Evolutionary conservation across 2,329 filamentous ascomycete genomes (phyloP).

Genomic region (Cercospora sp.): DNA sequence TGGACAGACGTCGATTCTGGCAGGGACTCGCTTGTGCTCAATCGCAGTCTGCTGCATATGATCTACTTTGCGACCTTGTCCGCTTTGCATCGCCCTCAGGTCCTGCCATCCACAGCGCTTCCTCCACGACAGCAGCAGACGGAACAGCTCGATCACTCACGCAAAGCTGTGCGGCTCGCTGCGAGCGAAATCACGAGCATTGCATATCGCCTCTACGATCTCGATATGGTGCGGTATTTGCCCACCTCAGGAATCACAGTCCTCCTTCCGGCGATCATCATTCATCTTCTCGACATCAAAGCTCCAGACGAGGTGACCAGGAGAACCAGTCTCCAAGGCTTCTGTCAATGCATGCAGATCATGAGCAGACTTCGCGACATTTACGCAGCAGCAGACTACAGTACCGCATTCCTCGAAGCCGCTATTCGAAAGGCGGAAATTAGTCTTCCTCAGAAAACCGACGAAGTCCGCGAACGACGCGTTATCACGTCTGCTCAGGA

Average conservation of each 20-base stretch:
- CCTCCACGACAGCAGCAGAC: slow-evolving; percentile 51
- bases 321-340: slow-evolving; percentile 73
- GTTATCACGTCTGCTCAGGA: slow-evolving; percentile 48
- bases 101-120: slow-evolving; percentile 67
- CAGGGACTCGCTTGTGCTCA: slow-evolving; percentile 63
- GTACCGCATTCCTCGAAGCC: slow-evolving; percentile 90
- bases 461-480: slow-evolving; percentile 36
- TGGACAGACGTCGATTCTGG: slow-evolving; percentile 58
- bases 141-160: slow-evolving; percentile 78
- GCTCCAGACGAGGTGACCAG: slow-evolving; percentile 72
- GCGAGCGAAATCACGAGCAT: slow-evolving; percentile 84
- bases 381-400: slow-evolving; percentile 92
- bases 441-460: slow-evolving; percentile 55
- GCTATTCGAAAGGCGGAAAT: slow-evolving; percentile 86
- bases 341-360: slow-evolving; percentile 89
- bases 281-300: slow-evolving; percentile 90
- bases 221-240: slow-evolving; percentile 74
- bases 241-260: slow-evolving; percentile 91
- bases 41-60: slow-evolving; percentile 88
- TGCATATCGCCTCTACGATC: slow-evolving; percentile 71
- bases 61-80: slow-evolving; percentile 90
- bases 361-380: slow-evolving; percentile 84
- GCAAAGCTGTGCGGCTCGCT: slow-evolving; percentile 78
- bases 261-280: slow-evolving; percentile 87
- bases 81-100: slow-evolving; percentile 86